phyloP scores from a whole-genome alignment of 2,329 filamentous ascomycete species.

The Alternaria panax region DNA sequence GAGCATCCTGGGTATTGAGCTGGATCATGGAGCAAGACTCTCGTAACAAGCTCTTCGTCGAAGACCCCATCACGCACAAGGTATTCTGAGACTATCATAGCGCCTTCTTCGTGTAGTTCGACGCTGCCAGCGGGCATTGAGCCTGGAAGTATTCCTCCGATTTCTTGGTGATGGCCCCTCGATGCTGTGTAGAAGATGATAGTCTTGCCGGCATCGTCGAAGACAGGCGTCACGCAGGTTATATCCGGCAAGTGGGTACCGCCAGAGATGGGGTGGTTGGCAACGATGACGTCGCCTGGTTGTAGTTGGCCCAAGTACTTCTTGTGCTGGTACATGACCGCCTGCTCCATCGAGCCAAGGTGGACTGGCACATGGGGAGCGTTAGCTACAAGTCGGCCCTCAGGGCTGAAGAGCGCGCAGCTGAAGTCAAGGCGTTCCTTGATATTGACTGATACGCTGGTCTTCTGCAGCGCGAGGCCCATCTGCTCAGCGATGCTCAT shows the following conservation, averaged over 20 bases:
- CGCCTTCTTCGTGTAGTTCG: conserved; percentile 58
- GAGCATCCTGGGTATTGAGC: conserved; percentile 40
- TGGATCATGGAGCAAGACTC: conserved; percentile 25
- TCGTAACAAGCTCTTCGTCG: background rate
- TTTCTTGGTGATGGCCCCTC: conserved; percentile 39
- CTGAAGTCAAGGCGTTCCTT: conserved; percentile 39
- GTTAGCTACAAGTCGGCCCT: conserved; percentile 35
- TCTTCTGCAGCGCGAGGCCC: conserved; percentile 34
- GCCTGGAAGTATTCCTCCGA: conserved; percentile 39
- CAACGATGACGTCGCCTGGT: conserved; percentile 38
- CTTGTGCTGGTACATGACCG: conserved; percentile 37
- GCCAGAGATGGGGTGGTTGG: conserved; percentile 37
- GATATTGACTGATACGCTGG: conserved; percentile 33
- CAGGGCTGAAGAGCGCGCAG: conserved; percentile 33
- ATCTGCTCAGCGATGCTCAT: conserved; percentile 39
- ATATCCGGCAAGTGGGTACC: conserved; percentile 43
- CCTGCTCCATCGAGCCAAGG: conserved; percentile 35
- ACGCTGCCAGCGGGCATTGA: conserved; percentile 56
- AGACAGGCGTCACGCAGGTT: conserved; percentile 38
- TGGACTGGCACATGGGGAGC: conserved; percentile 39
- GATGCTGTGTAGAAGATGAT: conserved; percentile 38
- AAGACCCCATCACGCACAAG: conserved; percentile 39
- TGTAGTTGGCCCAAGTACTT: conserved; percentile 25
- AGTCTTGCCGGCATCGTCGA: conserved; percentile 29
- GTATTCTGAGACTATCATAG: conserved; percentile 54